A percentile compares a stretch with the other conserved stretches of the same genome.
These are phyloP conservation scores for Kluyveromyces lactis DNA, from an alignment of 805 yeast species.

Conservation along the genomic window DNA sequence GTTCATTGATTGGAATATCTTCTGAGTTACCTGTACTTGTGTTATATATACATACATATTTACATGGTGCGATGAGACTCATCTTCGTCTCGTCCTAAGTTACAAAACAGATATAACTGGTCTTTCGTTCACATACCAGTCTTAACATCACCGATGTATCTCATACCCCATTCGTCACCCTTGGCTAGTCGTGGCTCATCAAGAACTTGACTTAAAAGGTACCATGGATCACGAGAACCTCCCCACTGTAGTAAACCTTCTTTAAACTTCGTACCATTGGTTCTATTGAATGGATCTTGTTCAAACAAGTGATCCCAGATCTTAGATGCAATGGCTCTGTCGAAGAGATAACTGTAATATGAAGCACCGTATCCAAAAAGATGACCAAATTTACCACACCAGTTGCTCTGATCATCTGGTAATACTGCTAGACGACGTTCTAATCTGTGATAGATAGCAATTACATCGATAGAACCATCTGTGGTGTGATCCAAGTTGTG, in stretches of 20 bases:
- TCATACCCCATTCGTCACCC: slow-evolving; percentile 73
- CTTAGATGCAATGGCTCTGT: slow-evolving; percentile 83
- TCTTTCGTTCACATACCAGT: slow-evolving; percentile 5
- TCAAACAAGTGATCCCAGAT: slow-evolving; percentile 71
- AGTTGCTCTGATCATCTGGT: slow-evolving; percentile 61
- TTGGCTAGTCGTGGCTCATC: slow-evolving; percentile 49
- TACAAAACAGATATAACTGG: too few species aligned
- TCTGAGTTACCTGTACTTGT: too few species aligned
- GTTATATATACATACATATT: too few species aligned
- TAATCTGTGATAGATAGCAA: slow-evolving; percentile 54
- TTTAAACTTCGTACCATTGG: slow-evolving; percentile 69
- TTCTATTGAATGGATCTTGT: slow-evolving; percentile 58
- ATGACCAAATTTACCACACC: slow-evolving; percentile 96
- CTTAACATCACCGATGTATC: slow-evolving; percentile 34
- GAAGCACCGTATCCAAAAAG: slow-evolving; percentile 89
- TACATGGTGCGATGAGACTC: too few species aligned
- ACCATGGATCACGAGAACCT: slow-evolving; percentile 86
- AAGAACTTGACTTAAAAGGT: slow-evolving; percentile 69
- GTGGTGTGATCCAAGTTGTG: slow-evolving; percentile 39
- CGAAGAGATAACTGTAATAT: slow-evolving; percentile 85
- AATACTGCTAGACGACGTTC: slow-evolving; percentile 54
- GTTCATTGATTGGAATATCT: too few species aligned
- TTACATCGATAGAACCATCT: slow-evolving; percentile 43
- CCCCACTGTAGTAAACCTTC: slow-evolving; percentile 81
- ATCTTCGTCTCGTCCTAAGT: too few species aligned